These are phyloP conservation scores for Clonostachys solani DNA, from an alignment of 2,329 filamentous ascomycete genomes.

Conservation along the genomic window DNA sequence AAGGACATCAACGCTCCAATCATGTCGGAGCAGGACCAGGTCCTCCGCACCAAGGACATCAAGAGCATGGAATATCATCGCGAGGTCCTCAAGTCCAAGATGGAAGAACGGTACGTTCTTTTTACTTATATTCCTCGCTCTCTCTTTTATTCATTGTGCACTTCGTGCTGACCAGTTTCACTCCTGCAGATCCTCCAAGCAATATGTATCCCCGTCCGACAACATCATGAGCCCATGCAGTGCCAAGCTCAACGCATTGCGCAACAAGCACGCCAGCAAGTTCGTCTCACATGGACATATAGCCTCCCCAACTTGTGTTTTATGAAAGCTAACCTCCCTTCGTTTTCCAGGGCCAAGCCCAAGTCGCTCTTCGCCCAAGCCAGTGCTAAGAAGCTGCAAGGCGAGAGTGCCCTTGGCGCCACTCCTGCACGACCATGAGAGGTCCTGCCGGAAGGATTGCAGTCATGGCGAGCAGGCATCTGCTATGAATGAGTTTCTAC, in stretches of 20 bases:
- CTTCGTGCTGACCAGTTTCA: not conserved
- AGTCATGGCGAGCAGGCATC: no score
- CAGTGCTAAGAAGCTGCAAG: conserved; percentile 56
- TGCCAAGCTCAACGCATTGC: conserved; percentile 75
- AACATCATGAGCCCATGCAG: conserved; percentile 84
- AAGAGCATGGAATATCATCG: conserved; percentile 77
- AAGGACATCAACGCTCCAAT: conserved; percentile 62
- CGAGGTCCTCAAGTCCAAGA: conserved; percentile 68
- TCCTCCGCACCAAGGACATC: conserved; percentile 35
- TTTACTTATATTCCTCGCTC: not conserved
- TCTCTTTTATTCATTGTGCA: no score
- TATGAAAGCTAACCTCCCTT: not conserved
- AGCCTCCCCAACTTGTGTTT: not conserved
- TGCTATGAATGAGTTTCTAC: no score
- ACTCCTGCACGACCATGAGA: conserved; percentile 23
- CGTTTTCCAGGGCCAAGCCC: conserved; percentile 50
- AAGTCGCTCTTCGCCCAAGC: conserved; percentile 65
- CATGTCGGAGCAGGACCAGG: conserved; percentile 16
- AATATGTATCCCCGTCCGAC: conserved; percentile 81
- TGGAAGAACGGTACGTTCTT: conserved; percentile 60
- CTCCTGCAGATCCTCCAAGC: conserved; percentile 21
- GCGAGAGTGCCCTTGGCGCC: conserved; percentile 37
- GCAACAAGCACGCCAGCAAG: conserved; percentile 78
- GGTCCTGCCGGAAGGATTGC: no score
- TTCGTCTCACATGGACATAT: conserved; percentile 33